Evolutionary conservation across 352 stramenopile species (phyloP), one percentile per base, ranked within the genome.

Genomic region (Phytophthora capsici): DNA sequence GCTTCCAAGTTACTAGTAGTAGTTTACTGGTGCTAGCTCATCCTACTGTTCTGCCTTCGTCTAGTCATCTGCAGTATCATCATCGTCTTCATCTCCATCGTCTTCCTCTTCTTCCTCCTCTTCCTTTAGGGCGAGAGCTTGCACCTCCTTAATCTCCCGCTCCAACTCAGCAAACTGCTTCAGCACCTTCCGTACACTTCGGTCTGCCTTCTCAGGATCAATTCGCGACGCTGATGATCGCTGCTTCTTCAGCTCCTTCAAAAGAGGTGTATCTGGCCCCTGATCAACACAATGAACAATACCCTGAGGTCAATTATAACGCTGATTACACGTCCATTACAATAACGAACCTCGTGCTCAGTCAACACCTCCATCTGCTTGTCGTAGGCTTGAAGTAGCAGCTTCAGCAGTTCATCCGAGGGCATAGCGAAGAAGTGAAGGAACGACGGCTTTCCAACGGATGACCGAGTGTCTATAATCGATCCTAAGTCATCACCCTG

Each of bases 401-500:
- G 70, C 57, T 84, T 80, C 54, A 91, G 69, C 32, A 95, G 77
- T 22, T 93, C 80, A 10, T 78, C 70, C 7, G 85, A 86, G 1
- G 85, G 73, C 83, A 91, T 84, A 4, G 85, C 75, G 53, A 95
- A 90, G 61, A 95, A 94, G 55, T 93, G 86, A 36, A 93, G 69
- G 59, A 95, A 93, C 32, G 87, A 91, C 8, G 87, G 87, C 61
- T 95, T 95, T 14, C 83, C 84, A 30, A 78, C 57, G 2, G 81
- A 68, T 28, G 71, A 75, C 8, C 87, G 77, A 37, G 86, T 94
- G 65, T 95, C 87, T 32, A 92, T 69, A 52, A 94, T 94, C 20
- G 85, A 91, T 8, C 87, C 87, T 82, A 95, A 92, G 30, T 93
- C 85, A 2, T 95, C 82, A 10, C 87, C 87, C 82, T 91, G 59